Evolutionary conservation across 106 monocot species (phyloP).

Genomic region (Apostasia ramifera): DNA sequence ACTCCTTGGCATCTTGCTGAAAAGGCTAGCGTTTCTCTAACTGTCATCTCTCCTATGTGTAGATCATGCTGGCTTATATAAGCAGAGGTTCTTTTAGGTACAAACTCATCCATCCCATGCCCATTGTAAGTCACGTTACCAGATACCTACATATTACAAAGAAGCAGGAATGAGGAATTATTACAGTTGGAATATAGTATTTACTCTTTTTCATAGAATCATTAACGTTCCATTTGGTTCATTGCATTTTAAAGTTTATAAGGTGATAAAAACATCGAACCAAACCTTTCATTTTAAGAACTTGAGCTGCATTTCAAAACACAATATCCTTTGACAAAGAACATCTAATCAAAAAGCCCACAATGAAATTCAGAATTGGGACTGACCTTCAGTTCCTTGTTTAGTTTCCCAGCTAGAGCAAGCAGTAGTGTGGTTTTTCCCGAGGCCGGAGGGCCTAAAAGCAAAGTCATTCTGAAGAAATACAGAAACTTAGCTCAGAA

Average conservation of each 20-base stretch:
- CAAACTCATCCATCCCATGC: constrained; percentile 41
- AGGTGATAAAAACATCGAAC: neutral
- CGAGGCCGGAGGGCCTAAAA: constrained; percentile 19
- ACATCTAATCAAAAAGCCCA: no score
- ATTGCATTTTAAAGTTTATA: neutral
- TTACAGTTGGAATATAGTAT: no score
- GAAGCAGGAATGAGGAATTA: no score
- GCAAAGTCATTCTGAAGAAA: constrained; percentile 31
- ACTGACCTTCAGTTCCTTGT: constrained; percentile 20
- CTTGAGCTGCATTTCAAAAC: no score
- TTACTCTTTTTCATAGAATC: no score
- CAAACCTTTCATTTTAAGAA: neutral
- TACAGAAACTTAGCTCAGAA: neutral
- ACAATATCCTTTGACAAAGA: no score
- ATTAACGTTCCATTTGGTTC: neutral
- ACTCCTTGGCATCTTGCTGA: neutral
- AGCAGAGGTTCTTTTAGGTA: constrained; percentile 35
- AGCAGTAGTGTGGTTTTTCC: constrained; percentile 21
- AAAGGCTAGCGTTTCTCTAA: no score
- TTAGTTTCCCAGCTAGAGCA: constrained; percentile 34
- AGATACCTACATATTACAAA: constrained; percentile 9
- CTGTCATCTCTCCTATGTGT: no score
- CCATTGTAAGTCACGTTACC: constrained; percentile 39
- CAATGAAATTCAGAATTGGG: no score
- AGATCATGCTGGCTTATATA: no score